Evolutionary conservation across 1,139 yeast genomes (phyloP), one percentile per base, ranked within the genome.

Genomic region (Lodderomyces elongisporus): DNA sequence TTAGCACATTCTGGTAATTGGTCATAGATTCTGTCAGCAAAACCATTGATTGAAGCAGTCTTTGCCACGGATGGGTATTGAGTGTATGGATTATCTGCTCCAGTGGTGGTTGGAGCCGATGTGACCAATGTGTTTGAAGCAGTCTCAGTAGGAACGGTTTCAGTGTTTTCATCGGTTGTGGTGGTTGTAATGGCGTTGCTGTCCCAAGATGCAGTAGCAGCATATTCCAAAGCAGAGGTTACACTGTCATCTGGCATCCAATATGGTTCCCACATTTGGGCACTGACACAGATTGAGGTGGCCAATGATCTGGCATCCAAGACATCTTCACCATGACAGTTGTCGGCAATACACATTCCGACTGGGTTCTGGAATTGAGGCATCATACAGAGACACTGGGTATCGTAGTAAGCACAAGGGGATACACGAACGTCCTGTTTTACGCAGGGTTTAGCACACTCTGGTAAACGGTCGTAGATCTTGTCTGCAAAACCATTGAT

Each of bases 231-330:
- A 4, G 44, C 57, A n/a, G 57, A 40, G 4, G 63, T 54, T 21
- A 63, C 56, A 7, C 69, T 52, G 10, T 51, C 48, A 25, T 48
- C 54, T 34, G 66, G 55, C 57, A 61, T 58, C 73, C 72, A 68
- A 35, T 41, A 52, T 32, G 56, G 57, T 20, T 60, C 49, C 41
- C 62, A 58, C 14, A 67, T 75, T 33, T 75, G 75, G 17, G 62
- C 74, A 13, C 45, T 42, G 28, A 55, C 44, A 47, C 76, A 70
- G 30, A 66, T 38, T 6, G 72, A 63, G 9, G 48, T 45, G 18
- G 73, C 75, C 41, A 62, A 50, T 17, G 58, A 45, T 15, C 73
- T 65, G 31, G 70, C 70, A 14, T 40, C 23, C 9, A 38, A 51
- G 25, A 70, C 68, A 31, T 66, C 68, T 4, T 42, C 28, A 30